Conservation (phyloP, 169 alveolate species). For the Cryptosporidium ryanae region DNA sequence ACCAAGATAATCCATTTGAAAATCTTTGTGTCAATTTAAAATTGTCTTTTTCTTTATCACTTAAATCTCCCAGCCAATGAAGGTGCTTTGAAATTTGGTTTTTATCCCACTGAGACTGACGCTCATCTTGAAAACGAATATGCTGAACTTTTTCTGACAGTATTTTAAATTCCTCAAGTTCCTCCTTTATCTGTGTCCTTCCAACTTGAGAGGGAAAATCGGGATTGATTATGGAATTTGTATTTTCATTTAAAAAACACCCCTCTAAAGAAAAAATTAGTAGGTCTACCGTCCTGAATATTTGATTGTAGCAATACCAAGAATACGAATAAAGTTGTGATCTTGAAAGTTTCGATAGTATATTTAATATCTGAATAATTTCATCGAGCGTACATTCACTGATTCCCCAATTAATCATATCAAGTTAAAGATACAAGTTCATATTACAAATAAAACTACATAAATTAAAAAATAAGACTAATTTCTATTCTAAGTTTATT, state of each 20-base stretch:
- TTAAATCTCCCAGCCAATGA: slow-evolving; percentile 65
- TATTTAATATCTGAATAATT: not conserved
- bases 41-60: not conserved
- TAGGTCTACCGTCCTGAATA: slow-evolving; percentile 7
- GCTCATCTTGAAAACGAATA: slow-evolving; percentile 62
- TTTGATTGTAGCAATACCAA: slow-evolving; percentile 72
- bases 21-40: not conserved
- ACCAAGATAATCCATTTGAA: slow-evolving; percentile 37
- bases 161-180: not conserved
- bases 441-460: too few relatives aligned
- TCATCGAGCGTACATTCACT: slow-evolving; percentile 21
- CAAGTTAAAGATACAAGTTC: too few relatives aligned
- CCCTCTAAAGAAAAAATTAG: not conserved
- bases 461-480: too few relatives aligned
- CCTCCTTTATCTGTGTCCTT: not conserved
- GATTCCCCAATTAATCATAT: slow-evolving; percentile 48
- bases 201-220: not conserved
- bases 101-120: slow-evolving; percentile 50
- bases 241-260: not conserved
- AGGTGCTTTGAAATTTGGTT: slow-evolving; percentile 34
- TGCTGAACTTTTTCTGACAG: slow-evolving; percentile 67
- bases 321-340: slow-evolving; percentile 70
- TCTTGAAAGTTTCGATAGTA: slow-evolving; percentile 23
- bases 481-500: too few relatives aligned
- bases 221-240: too few relatives aligned